Percentiles rank a stretch among this genome's conserved stretches.
These are phyloP conservation scores for Aspergillus ruber DNA, from an alignment of 2,329 filamentous ascomycete species.

Conservation along the genomic window DNA sequence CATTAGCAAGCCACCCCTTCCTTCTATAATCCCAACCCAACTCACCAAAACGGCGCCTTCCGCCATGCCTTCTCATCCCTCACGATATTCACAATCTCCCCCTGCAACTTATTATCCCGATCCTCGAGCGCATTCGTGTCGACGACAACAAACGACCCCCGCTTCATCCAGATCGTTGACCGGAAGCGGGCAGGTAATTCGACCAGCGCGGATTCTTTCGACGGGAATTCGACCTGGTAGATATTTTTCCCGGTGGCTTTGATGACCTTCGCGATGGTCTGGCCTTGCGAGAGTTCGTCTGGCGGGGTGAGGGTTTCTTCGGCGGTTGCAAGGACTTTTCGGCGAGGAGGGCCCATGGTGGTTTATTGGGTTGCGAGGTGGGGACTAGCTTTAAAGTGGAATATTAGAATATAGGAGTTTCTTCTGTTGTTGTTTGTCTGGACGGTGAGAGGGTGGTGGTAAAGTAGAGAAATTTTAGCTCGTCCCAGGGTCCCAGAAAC, in stretches of 20 bases:
- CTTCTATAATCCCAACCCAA: background rate
- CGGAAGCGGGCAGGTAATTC: conserved; percentile 82
- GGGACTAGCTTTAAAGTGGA: background rate
- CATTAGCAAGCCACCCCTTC: conserved; percentile 7
- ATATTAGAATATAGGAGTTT: too few relatives aligned
- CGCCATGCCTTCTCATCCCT: conserved; percentile 87
- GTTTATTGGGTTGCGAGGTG: background rate
- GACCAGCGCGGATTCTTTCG: conserved; percentile 60
- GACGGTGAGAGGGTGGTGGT: background rate
- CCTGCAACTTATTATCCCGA: conserved; percentile 69
- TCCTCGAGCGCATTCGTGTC: conserved; percentile 62
- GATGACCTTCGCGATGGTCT: conserved; percentile 68
- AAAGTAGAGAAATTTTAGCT: background rate
- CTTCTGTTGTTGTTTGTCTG: background rate
- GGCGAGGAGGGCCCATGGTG: conserved; percentile 66
- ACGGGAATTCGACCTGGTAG: conserved; percentile 70
- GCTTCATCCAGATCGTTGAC: conserved; percentile 88
- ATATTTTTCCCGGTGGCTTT: conserved; percentile 84
- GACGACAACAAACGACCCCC: conserved; percentile 78
- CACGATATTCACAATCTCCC: conserved; percentile 90
- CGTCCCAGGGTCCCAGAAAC: background rate
- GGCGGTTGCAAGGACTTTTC: conserved; percentile 69
- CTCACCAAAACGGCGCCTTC: conserved; percentile 79
- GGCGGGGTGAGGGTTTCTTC: conserved; percentile 63
- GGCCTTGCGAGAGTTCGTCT: conserved; percentile 43